Evolutionary conservation across 2,329 filamentous ascomycete species (phyloP).

Genomic region (Trichoderma sp.): DNA sequence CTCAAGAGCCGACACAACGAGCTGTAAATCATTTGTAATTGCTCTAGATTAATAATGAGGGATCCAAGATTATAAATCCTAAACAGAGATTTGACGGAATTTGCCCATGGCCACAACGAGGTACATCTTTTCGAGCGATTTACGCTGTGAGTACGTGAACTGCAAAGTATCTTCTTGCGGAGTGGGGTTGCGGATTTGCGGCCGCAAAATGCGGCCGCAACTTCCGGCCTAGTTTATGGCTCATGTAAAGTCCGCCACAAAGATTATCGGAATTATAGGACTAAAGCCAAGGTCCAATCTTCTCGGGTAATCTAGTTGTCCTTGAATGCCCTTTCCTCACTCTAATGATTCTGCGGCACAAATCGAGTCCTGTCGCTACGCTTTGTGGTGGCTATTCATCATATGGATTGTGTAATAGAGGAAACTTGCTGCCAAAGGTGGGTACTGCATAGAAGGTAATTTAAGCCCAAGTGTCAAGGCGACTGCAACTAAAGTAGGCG

Average conservation of each 20-base stretch:
- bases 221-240: no score
- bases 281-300: background rate
- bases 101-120: background rate
- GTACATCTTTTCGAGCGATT: background rate
- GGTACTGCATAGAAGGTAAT: no score
- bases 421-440: no score
- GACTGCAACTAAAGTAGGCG: no score
- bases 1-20: background rate
- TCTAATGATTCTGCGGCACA: no score
- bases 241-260: background rate
- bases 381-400: no score
- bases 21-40: background rate
- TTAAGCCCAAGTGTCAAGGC: no score
- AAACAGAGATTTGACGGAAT: background rate
- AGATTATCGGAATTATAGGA: background rate
- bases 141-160: background rate
- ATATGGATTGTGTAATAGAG: no score
- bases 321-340: no score
- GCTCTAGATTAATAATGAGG: background rate
- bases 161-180: background rate
- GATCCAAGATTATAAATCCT: background rate
- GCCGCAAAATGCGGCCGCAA: background rate
- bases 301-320: no score
- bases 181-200: background rate
- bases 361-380: no score